phyloP scores from a whole-genome alignment of 2,329 filamentous ascomycete species.

The Pseudogymnoascus sp. region DNA sequence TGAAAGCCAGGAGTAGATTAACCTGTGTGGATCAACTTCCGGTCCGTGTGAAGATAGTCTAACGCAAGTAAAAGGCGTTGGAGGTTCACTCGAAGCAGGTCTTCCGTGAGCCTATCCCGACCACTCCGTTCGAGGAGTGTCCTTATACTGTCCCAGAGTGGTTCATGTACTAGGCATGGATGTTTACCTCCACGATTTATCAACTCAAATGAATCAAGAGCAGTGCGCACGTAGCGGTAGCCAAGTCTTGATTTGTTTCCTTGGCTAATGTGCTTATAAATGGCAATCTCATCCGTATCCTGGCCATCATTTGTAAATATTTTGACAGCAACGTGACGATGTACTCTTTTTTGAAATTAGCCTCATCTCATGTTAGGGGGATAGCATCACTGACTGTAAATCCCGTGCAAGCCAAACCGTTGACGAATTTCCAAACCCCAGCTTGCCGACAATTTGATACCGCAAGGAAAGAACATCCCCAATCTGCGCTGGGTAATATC shows the following conservation, averaged over 20 bases:
- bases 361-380: slow-evolving; percentile 7
- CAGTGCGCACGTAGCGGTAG: slow-evolving; percentile 24
- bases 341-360: slow-evolving; percentile 14
- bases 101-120: slow-evolving; percentile 27
- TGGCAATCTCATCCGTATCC: slow-evolving; percentile 24
- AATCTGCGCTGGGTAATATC: slow-evolving; percentile 16
- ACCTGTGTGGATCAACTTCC: slow-evolving; percentile 39
- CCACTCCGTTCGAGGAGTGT: slow-evolving; percentile 35
- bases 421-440: slow-evolving; percentile 17
- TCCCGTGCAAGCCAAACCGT: slow-evolving; percentile 14
- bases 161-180: slow-evolving; percentile 32
- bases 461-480: slow-evolving; percentile 15
- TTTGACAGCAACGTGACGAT: slow-evolving; percentile 15
- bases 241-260: slow-evolving; percentile 26
- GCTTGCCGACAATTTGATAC: slow-evolving; percentile 17
- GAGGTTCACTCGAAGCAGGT: slow-evolving; percentile 31
- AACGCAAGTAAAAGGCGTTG: slow-evolving; percentile 34
- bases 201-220: slow-evolving; percentile 32
- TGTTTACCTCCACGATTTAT: slow-evolving; percentile 28
- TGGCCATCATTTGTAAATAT: slow-evolving; percentile 14
- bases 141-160: slow-evolving; percentile 35
- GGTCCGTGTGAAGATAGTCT: slow-evolving; percentile 38
- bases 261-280: slow-evolving; percentile 33
- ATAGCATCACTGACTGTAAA: slow-evolving; percentile 12
- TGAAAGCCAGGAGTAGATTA: slow-evolving; percentile 13